Evolutionary conservation across 2,329 filamentous ascomycete genomes (phyloP).

Genomic region (Hypoxylon sp.): DNA sequence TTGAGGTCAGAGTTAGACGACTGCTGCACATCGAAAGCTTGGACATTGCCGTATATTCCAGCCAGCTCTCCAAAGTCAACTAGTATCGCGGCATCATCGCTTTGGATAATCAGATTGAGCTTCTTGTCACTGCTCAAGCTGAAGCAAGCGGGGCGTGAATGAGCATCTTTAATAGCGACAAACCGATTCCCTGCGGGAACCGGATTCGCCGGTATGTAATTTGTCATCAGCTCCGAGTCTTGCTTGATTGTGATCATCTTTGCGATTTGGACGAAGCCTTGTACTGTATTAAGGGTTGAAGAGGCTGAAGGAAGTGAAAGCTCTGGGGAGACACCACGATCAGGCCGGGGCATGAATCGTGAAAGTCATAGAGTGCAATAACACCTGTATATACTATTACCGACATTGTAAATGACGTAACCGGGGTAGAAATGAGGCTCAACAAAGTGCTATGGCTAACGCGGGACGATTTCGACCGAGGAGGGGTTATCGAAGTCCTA

Average conservation of each 20-base stretch:
- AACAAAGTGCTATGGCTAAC: not conserved
- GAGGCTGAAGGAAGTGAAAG: not conserved
- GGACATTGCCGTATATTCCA: not conserved
- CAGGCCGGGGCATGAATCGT: not conserved
- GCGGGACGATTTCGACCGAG: not conserved
- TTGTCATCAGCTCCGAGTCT: not conserved
- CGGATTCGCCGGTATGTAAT: conserved; percentile 1
- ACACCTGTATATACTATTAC: not conserved
- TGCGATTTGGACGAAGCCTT: not conserved
- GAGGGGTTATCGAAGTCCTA: not conserved
- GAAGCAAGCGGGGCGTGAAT: conserved; percentile 3
- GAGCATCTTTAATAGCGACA: conserved; percentile 5
- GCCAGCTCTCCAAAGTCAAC: not conserved
- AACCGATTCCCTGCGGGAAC: conserved; percentile 3
- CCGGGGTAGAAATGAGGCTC: not conserved
- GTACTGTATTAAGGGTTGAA: not conserved
- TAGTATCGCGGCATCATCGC: not conserved
- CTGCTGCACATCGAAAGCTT: not conserved
- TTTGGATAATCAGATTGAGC: conserved; percentile 3
- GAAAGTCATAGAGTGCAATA: not conserved
- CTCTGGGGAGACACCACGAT: not conserved
- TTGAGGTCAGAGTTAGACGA: conserved; percentile 1
- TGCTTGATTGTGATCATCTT: conserved; percentile 6
- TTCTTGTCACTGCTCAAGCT: conserved; percentile 6
- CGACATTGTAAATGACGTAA: not conserved